Evolutionary conservation across 345 rosid species (phyloP).

Genomic region (Rhizophora mangle): DNA sequence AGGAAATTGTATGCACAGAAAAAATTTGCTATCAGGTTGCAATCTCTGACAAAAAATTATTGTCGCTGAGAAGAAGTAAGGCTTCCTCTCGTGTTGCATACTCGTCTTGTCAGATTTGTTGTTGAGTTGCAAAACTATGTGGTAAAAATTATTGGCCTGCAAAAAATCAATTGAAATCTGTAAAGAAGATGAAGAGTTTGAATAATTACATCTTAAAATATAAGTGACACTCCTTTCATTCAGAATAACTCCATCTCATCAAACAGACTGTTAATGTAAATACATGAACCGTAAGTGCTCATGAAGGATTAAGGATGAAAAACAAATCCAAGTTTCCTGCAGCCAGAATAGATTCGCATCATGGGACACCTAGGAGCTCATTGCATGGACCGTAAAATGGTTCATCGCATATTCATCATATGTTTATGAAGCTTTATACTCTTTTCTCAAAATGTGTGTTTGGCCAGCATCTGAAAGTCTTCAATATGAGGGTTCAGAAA

Average conservation of each 20-base stretch:
- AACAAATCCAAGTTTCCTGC: neutral
- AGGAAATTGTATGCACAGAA: conserved; percentile 7
- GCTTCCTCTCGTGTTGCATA: conserved; percentile 7
- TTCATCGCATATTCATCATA: too few relatives aligned
- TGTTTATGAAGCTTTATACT: too few relatives aligned
- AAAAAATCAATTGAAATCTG: neutral
- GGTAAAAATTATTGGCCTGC: conserved; percentile 18
- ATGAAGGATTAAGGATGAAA: neutral
- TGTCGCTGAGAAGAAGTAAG: neutral
- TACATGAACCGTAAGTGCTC: neutral
- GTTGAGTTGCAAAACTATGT: conserved; percentile 10
- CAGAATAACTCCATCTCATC: neutral
- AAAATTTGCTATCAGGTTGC: neutral
- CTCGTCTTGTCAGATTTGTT: neutral
- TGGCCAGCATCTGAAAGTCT: too few relatives aligned
- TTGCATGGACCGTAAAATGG: too few relatives aligned
- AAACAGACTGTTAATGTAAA: neutral
- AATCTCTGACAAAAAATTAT: neutral
- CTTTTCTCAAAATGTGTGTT: too few relatives aligned
- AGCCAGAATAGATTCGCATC: too few relatives aligned
- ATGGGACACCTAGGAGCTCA: too few relatives aligned
- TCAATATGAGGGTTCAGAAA: too few relatives aligned
- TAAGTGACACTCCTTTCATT: neutral
- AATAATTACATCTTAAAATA: neutral
- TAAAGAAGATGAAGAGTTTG: neutral